Conservation (phyloP, 306 rosid genomes). For the Quercus suber region DNA sequence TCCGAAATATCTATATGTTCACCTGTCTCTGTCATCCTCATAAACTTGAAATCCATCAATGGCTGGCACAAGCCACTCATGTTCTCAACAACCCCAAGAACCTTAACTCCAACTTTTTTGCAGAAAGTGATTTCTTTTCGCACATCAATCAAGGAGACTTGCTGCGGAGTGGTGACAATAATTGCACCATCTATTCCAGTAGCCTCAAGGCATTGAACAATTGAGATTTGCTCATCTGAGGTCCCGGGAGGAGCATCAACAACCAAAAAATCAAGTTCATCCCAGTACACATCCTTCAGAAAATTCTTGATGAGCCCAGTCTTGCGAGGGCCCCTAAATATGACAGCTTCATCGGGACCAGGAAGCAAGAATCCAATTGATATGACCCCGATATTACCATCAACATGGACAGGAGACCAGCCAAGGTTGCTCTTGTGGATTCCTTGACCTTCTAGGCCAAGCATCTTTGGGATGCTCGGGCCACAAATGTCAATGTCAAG, state of each 20-base stretch:
- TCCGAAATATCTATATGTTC: conserved; percentile 70
- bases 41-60: conserved; percentile 55
- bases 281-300: conserved; percentile 86
- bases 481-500: conserved; percentile 96
- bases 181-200: conserved; percentile 85
- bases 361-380: conserved; percentile 89
- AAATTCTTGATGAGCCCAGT: conserved; percentile 85
- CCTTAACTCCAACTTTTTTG: conserved; percentile 73
- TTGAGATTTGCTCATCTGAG: conserved; percentile 87
- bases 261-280: conserved; percentile 81
- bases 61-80: conserved; percentile 88
- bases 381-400: conserved; percentile 91
- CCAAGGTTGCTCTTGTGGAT: conserved; percentile 96
- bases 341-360: conserved; percentile 72
- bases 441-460: conserved; percentile 87
- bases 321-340: conserved; percentile 92
- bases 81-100: conserved; percentile 87
- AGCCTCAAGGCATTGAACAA: conserved; percentile 70
- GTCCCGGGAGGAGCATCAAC: conserved; percentile 98
- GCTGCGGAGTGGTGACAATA: conserved; percentile 92
- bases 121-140: conserved; percentile 86
- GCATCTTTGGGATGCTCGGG: conserved; percentile 97
- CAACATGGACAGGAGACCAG: conserved; percentile 92
- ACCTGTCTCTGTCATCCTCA: conserved; percentile 49
- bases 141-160: conserved; percentile 83